Conservation (phyloP, 2,329 filamentous ascomycete species). For the Cladosporium sp. region DNA sequence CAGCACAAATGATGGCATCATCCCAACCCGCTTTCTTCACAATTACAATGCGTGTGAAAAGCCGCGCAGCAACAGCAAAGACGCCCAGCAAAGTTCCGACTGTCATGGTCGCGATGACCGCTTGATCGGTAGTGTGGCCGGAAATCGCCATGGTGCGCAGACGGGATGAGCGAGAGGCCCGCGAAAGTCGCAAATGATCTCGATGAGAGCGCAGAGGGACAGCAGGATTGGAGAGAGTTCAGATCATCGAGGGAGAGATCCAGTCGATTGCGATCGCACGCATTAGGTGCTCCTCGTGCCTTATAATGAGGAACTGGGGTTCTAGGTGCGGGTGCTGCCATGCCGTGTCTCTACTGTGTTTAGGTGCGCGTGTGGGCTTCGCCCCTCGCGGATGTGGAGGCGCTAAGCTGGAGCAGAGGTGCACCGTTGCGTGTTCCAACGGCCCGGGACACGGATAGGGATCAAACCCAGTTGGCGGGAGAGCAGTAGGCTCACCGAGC, state of each 20-base stretch:
- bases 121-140: constrained; percentile 21
- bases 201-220: constrained; percentile 1
- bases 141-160: constrained; percentile 12
- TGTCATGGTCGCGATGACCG: constrained; percentile 22
- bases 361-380: constrained; percentile 8
- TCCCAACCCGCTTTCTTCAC: constrained; percentile 16
- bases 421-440: constrained; percentile 10
- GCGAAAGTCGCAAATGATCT: constrained; percentile 1
- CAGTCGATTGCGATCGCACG: constrained; percentile 10
- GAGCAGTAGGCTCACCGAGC: neutral
- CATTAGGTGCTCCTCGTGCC: constrained; percentile 1
- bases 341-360: constrained; percentile 8
- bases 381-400: constrained; percentile 7
- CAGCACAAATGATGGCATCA: constrained; percentile 14
- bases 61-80: constrained; percentile 18
- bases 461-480: constrained; percentile 2
- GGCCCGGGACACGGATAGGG: constrained; percentile 4
- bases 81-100: constrained; percentile 21
- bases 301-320: constrained; percentile 3
- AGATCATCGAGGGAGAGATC: constrained; percentile 8
- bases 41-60: constrained; percentile 17
- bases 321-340: constrained; percentile 1
- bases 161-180: constrained; percentile 2
- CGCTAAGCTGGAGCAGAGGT: constrained; percentile 2
- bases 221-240: neutral